phyloP scores from a whole-genome alignment of 805 yeast genomes.

The Candida dendrica region DNA sequence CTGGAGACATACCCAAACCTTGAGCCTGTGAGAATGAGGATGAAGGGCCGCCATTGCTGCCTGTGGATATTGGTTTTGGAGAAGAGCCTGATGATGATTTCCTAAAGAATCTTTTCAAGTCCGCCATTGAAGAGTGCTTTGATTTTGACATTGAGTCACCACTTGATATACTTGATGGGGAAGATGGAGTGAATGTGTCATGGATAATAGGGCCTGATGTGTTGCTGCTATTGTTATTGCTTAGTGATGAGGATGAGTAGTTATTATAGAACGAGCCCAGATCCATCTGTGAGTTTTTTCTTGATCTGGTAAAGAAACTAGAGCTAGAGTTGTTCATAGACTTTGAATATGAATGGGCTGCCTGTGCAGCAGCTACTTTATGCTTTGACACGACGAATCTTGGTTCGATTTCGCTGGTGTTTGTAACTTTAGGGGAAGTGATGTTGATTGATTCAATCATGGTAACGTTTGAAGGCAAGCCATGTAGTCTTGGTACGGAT shows the following conservation, averaged over 20 bases:
- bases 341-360: slow-evolving; percentile 15
- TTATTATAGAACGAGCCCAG: slow-evolving; percentile 20
- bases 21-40: no score
- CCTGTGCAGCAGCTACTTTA: slow-evolving; percentile 36
- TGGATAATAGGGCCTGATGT: background rate
- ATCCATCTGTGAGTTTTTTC: slow-evolving; percentile 28
- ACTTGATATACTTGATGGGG: slow-evolving; percentile 21
- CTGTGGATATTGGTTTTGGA: no score
- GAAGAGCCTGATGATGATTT: slow-evolving; percentile 25
- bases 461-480: slow-evolving; percentile 31
- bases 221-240: slow-evolving; percentile 2
- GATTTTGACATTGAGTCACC: slow-evolving; percentile 27
- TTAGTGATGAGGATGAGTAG: slow-evolving; percentile 9
- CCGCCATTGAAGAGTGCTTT: slow-evolving; percentile 74
- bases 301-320: slow-evolving; percentile 39
- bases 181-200: slow-evolving; percentile 8
- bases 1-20: slow-evolving; percentile 9
- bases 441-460: slow-evolving; percentile 52
- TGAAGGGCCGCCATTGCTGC: no score
- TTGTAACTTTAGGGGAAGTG: slow-evolving; percentile 60
- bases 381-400: slow-evolving; percentile 80
- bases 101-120: slow-evolving; percentile 66
- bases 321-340: slow-evolving; percentile 33
- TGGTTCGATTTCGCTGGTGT: slow-evolving; percentile 63
- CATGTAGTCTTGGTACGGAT: slow-evolving; percentile 26